Percentiles rank a stretch among this genome's conserved stretches.
These are phyloP conservation scores for Begonia fuchsioides DNA, from an alignment of 306 rosid species.

Conservation along the genomic window DNA sequence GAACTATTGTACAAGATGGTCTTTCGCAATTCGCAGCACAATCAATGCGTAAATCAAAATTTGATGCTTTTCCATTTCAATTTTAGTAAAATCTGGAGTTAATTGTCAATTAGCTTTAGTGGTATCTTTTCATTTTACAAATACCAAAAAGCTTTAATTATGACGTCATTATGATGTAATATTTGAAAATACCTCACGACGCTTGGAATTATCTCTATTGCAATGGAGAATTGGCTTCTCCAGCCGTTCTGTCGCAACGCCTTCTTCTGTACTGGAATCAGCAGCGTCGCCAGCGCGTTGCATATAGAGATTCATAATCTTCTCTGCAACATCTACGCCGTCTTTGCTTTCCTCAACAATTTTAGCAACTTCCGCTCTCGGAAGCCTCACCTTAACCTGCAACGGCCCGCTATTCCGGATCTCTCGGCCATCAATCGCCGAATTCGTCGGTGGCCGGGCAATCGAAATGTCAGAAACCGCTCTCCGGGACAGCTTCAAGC, in stretches of 20 bases:
- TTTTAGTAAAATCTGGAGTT: too few species aligned
- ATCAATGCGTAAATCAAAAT: too few species aligned
- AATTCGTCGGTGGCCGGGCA: conserved; percentile 1
- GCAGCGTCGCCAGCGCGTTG: conserved; percentile 10
- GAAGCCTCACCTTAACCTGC: conserved; percentile 49
- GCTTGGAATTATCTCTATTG: conserved; percentile 1
- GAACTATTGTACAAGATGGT: too few species aligned
- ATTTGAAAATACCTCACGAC: not conserved
- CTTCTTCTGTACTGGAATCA: not conserved
- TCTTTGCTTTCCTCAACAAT: conserved; percentile 51
- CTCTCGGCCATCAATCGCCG: conserved; percentile 4
- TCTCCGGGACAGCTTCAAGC: conserved; percentile 59
- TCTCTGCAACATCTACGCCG: conserved; percentile 41
- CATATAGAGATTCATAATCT: conserved; percentile 39
- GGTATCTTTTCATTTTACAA: too few species aligned
- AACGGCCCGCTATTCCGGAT: conserved; percentile 17
- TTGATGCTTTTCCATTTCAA: too few species aligned
- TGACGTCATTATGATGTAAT: too few species aligned
- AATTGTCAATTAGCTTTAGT: too few species aligned
- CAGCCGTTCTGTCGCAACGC: not conserved
- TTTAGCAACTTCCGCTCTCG: conserved; percentile 41
- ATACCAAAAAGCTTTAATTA: too few species aligned
- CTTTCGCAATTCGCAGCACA: too few species aligned
- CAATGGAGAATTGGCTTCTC: conserved; percentile 19
- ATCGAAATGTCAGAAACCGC: conserved; percentile 39